A percentile compares a stretch with the other conserved stretches of the same genome.
Conservation (phyloP, 371 early-diverging fungal genomes). For the Mortierella sp. region DNA sequence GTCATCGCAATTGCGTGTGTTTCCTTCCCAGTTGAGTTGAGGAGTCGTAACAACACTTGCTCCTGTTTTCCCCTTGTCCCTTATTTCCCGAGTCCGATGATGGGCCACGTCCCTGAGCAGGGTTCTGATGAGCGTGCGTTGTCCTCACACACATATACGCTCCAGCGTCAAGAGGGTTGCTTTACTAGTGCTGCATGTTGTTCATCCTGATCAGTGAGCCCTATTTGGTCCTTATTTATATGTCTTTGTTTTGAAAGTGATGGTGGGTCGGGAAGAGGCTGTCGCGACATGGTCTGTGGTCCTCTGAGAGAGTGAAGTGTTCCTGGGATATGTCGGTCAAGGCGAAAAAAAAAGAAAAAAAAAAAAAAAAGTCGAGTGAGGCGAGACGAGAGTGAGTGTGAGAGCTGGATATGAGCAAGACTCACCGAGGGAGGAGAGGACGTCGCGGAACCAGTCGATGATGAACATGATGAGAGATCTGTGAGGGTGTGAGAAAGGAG, state of each 20-base stretch:
- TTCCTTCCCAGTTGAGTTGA: background rate
- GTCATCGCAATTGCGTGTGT: constrained; percentile 8
- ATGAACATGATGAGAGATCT: constrained; percentile 79
- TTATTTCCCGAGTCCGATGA: constrained; percentile 1
- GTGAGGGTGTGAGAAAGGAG: background rate
- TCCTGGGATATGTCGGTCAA: background rate
- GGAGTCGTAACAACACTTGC: background rate
- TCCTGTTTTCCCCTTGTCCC: background rate
- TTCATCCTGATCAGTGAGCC: constrained; percentile 3
- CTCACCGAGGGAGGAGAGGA: constrained; percentile 86
- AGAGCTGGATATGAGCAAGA: constrained; percentile 11
- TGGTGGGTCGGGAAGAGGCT: background rate
- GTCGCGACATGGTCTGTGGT: constrained; percentile 1
- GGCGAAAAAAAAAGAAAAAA: background rate
- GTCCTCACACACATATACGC: no score
- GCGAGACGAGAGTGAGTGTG: no score
- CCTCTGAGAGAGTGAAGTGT: background rate
- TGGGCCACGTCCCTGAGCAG: background rate
- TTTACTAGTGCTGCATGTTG: background rate
- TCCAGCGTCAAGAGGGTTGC: background rate
- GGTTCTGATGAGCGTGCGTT: background rate
- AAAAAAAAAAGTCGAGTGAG: no score
- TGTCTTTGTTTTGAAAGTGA: background rate
- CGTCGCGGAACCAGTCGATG: constrained; percentile 95
- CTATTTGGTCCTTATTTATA: background rate